phyloP scores from a whole-genome alignment of 208 protist genomes.

The Leishmania tropica region DNA sequence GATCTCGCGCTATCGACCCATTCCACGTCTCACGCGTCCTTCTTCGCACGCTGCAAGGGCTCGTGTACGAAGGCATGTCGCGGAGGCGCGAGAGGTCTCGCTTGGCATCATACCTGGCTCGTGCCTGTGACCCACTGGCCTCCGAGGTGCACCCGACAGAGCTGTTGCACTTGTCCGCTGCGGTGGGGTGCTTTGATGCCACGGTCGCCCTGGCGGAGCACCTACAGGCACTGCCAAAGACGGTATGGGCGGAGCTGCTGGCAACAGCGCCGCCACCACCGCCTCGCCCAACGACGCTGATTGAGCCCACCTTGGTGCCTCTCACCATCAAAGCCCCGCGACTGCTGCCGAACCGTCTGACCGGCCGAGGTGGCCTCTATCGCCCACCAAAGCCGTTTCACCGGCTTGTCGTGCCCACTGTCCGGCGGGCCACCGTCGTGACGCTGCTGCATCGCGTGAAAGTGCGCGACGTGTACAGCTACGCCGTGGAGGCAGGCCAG shows the following conservation, averaged over 20 bases:
- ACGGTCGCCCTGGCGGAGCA: conserved; percentile 42
- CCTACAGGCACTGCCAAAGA: conserved; percentile 39
- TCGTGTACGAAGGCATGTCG: conserved; percentile 17
- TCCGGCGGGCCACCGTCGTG: conserved; percentile 10
- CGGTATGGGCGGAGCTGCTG: conserved; percentile 43
- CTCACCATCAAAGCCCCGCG: conserved; percentile 26
- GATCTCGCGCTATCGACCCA: conserved; percentile 24
- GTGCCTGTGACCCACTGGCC: conserved; percentile 42
- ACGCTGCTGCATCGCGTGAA: conserved; percentile 56
- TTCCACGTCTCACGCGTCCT: conserved; percentile 47
- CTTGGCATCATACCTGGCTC: conserved; percentile 36
- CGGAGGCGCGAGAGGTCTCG: conserved; percentile 11
- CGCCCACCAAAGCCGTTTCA: conserved; percentile 46
- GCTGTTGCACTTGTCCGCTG: conserved; percentile 70
- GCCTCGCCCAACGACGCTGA: conserved; percentile 27
- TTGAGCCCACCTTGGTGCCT: conserved; percentile 52
- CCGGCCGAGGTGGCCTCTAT: conserved; percentile 43
- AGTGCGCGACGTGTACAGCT: conserved; percentile 78
- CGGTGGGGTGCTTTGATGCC: conserved; percentile 47
- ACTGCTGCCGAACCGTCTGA: conserved; percentile 36
- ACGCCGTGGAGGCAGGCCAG: conserved; percentile 52
- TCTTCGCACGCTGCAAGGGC: conserved; percentile 33
- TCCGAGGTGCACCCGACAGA: conserved; percentile 52
- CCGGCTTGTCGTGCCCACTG: conserved; percentile 48
- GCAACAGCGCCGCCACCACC: conserved; percentile 47